Conservation (phyloP, 2,329 filamentous ascomycete genomes). For the Colletotrichum sp. region DNA sequence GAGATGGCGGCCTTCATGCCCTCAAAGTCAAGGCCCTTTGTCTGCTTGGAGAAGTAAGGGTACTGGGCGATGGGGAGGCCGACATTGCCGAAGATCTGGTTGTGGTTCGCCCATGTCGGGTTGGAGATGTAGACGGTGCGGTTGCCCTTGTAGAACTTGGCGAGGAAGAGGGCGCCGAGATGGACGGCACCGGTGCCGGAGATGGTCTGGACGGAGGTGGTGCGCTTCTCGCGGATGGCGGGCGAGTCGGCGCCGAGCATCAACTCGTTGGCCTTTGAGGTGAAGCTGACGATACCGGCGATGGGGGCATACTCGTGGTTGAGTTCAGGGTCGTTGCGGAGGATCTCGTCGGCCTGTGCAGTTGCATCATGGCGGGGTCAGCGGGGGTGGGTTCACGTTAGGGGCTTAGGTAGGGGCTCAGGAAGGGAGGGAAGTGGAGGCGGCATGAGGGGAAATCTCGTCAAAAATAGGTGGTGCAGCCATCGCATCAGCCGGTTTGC, state of each 20-base stretch:
- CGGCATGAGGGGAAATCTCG: background rate
- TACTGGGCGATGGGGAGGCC: conserved; percentile 79
- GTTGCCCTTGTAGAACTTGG: conserved; percentile 83
- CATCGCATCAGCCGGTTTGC: background rate
- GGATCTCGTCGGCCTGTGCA: conserved; percentile 84
- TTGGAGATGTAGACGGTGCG: conserved; percentile 88
- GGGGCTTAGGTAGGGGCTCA: background rate
- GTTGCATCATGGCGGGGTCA: conserved; percentile 22
- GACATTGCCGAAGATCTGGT: conserved; percentile 97
- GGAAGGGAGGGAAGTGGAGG: background rate
- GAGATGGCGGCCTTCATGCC: conserved; percentile 80
- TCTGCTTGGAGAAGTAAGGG: conserved; percentile 91
- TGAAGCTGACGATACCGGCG: conserved; percentile 85
- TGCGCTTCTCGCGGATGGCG: conserved; percentile 82
- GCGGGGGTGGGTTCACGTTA: conserved; percentile 4
- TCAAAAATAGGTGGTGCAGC: background rate
- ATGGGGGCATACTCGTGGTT: conserved; percentile 99
- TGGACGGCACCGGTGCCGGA: conserved; percentile 97
- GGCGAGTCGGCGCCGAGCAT: conserved; percentile 82
- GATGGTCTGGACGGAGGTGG: conserved; percentile 87
- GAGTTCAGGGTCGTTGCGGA: conserved; percentile 85
- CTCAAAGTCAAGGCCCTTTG: conserved; percentile 89
- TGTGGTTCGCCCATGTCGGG: conserved; percentile 98
- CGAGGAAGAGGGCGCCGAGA: conserved; percentile 89
- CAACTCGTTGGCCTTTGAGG: conserved; percentile 87